phyloP scores from a whole-genome alignment of 2,329 filamentous ascomycete species.

The Phaeosphaeria sp. region DNA sequence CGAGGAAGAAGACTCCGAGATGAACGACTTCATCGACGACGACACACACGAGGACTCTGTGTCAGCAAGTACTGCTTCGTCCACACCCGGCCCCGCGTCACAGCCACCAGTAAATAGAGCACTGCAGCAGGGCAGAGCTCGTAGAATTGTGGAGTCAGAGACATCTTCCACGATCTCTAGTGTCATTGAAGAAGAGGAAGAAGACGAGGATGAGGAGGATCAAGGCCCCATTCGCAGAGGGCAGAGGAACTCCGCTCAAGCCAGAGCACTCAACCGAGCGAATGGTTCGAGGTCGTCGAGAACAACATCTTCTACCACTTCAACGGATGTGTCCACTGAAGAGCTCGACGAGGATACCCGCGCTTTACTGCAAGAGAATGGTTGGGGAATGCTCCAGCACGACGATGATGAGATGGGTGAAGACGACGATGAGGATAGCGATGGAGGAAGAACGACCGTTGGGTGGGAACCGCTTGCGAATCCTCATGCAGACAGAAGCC shows the following conservation, averaged over 20 bases:
- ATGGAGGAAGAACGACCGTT: conserved; percentile 53
- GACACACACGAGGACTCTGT: conserved; percentile 28
- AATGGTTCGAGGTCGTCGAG: conserved; percentile 43
- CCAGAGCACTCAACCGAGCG: conserved; percentile 39
- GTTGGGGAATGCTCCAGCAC: conserved; percentile 46
- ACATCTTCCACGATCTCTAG: conserved; percentile 46
- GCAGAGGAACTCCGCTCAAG: conserved; percentile 37
- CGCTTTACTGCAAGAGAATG: conserved; percentile 42
- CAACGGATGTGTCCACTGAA: conserved; percentile 43
- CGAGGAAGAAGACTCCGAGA: conserved; percentile 49
- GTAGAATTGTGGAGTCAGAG: conserved; percentile 50
- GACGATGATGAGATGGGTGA: conserved; percentile 49
- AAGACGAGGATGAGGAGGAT: conserved; percentile 44
- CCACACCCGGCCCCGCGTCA: conserved; percentile 38
- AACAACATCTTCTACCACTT: conserved; percentile 41
- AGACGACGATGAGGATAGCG: conserved; percentile 49
- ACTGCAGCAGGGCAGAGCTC: conserved; percentile 32
- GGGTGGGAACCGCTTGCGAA: conserved; percentile 54
- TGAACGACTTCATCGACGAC: conserved; percentile 53
- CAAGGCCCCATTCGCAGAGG: conserved; percentile 43
- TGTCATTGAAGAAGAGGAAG: conserved; percentile 43
- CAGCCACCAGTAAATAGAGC: conserved; percentile 33
- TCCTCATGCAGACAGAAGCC: conserved; percentile 51
- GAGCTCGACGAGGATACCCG: conserved; percentile 50
- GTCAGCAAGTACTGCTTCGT: conserved; percentile 35